Evolutionary conservation across 768 basidiomycete species (phyloP), one percentile per base, ranked within the genome.

Genomic region (Mycena vulgaris): DNA sequence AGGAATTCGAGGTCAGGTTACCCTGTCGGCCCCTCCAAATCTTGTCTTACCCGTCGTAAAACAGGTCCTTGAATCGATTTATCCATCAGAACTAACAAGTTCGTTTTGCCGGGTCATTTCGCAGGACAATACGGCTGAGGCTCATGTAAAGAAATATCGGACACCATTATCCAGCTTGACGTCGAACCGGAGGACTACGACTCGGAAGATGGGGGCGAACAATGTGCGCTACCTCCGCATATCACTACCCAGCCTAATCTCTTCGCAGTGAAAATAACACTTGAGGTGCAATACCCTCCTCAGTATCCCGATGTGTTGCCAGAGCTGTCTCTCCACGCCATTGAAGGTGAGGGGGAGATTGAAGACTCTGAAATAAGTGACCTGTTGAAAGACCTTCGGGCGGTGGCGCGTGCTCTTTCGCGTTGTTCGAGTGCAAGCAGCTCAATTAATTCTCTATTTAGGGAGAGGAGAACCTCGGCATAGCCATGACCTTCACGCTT

Each of bases 401-500:
- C 83, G 74, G 84, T 90, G 77, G 91, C 92, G 79, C 66, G 89
- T 82, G 45, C 33, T 58, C 61, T 39, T 49, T 42, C 47, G 37
- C 51, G 39, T 17, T 33, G 25, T 45, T 52, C 48, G 40, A 69
- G 67, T 61, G 40, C 59, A 47, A 60, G 47, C 37, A 56, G n/a
- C 27, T 33, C 59, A 70, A 63, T 58, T 35, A 28, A 61, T 57
- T 59, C 16, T 23, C 65, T 62, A 94, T 23, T 65, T 63, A 94
- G 93, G 94, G 93, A 63, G 89, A 92, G 77, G 95, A 96, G 77
- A 96, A 94, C 79, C 76, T 95, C 25, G 95, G 95, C 48, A 97
- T 97, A 93, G 96, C 98, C 3, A 98, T 99, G 96, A 97, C 96
- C 21, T 99, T 98, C 78, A 96, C 97, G 0, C 85, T 99, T 21